phyloP scores from a whole-genome alignment of 371 early-diverging fungal species.

The Catenaria anguillulae region DNA sequence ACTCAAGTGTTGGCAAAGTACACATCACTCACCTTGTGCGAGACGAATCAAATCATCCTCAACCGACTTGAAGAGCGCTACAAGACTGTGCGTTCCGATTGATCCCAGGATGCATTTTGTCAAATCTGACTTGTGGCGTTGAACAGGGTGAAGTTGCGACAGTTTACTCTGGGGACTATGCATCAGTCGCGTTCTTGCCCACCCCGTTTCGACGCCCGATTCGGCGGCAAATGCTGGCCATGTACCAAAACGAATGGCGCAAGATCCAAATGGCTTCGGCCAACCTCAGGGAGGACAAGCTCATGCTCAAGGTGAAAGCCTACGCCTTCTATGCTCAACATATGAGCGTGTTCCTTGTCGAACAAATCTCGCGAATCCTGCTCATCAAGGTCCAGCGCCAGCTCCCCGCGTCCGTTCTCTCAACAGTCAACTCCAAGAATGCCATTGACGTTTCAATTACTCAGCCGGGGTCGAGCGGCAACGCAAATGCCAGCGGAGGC shows the following conservation, averaged over 20 bases:
- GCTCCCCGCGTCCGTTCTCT: background rate
- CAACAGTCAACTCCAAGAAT: too few species aligned
- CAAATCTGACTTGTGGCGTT: background rate
- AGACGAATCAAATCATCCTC: background rate
- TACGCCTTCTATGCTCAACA: background rate
- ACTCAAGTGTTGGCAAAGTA: background rate
- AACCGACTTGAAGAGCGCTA: background rate
- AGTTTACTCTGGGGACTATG: constrained; percentile 4
- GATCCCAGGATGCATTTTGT: too few species aligned
- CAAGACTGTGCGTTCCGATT: too few species aligned
- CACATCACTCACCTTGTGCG: background rate
- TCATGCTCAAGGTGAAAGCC: background rate
- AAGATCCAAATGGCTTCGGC: background rate
- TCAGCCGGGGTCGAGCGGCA: too few species aligned
- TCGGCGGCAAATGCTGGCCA: background rate
- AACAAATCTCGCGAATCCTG: background rate
- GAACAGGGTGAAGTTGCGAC: too few species aligned
- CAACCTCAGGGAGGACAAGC: background rate
- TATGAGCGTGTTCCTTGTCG: background rate
- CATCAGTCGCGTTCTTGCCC: background rate
- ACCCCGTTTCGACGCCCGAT: background rate
- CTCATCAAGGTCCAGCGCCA: background rate
- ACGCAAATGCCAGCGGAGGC: too few species aligned
- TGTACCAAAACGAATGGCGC: background rate
- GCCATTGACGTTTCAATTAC: too few species aligned